These are phyloP conservation scores for Tulasnella sp. DNA, from an alignment of 768 basidiomycete species.

Conservation along the genomic window DNA sequence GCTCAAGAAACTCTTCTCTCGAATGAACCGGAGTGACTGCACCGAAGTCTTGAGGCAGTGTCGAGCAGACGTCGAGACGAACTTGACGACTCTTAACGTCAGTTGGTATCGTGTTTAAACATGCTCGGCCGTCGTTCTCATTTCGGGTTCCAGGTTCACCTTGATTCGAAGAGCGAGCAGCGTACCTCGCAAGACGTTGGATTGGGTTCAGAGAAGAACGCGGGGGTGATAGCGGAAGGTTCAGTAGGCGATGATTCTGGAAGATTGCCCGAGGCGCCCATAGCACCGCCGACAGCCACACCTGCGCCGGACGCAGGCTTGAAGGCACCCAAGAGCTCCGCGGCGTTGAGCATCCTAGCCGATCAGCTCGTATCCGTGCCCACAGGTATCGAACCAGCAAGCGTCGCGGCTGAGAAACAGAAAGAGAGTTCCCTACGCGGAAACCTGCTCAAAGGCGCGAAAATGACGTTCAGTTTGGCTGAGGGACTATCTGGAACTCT, in stretches of 20 bases:
- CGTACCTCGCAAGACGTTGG: background rate
- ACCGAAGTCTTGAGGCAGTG: background rate
- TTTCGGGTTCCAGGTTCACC: background rate
- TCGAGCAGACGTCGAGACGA: background rate
- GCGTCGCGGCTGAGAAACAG: background rate
- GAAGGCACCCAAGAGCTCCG: no score
- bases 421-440: background rate
- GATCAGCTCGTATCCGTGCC: background rate
- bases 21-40: background rate
- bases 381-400: background rate
- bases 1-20: background rate
- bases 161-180: background rate
- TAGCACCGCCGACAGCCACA: no score
- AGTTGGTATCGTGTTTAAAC: background rate
- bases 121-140: background rate
- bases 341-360: no score
- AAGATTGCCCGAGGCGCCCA: no score
- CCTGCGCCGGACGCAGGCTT: no score
- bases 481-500: background rate
- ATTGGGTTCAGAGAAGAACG: no score
- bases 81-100: background rate
- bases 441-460: background rate
- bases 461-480: background rate
- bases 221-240: no score
- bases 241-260: no score